A percentile compares a stretch with the other conserved stretches of the same genome.
These are phyloP conservation scores for Ichthyophthirius multifiliis DNA, from an alignment of 169 alveolate species.

Conservation along the genomic window DNA sequence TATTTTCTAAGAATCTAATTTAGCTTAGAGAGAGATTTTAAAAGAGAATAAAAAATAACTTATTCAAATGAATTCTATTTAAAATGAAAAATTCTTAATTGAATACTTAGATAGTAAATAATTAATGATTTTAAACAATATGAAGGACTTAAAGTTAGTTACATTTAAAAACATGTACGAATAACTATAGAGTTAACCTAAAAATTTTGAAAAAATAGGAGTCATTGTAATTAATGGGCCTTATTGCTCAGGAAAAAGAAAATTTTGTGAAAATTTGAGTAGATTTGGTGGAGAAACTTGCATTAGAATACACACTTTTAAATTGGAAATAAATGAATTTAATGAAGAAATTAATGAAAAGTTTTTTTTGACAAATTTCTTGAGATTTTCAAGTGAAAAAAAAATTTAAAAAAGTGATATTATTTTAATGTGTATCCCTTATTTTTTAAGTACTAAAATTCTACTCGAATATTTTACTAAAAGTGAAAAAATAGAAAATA, in stretches of 20 bases:
- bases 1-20: neutral
- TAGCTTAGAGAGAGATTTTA: neutral
- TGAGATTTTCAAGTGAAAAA: neutral
- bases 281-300: neutral
- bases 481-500: constrained; percentile 5
- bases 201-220: neutral
- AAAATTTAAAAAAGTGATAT: neutral
- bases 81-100: neutral
- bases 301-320: neutral
- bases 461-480: constrained; percentile 1
- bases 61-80: neutral
- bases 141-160: neutral
- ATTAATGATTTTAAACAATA: neutral
- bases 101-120: neutral
- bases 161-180: constrained; percentile 2
- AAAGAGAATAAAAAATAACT: neutral
- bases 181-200: neutral
- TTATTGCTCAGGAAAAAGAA: neutral
- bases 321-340: neutral
- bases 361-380: neutral
- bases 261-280: neutral
- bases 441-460: neutral
- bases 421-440: neutral
- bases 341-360: neutral
- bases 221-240: neutral